Evolutionary conservation across 208 protist species (phyloP), one percentile per base, ranked within the genome.

Genomic region (Acanthamoeba divionensis): DNA sequence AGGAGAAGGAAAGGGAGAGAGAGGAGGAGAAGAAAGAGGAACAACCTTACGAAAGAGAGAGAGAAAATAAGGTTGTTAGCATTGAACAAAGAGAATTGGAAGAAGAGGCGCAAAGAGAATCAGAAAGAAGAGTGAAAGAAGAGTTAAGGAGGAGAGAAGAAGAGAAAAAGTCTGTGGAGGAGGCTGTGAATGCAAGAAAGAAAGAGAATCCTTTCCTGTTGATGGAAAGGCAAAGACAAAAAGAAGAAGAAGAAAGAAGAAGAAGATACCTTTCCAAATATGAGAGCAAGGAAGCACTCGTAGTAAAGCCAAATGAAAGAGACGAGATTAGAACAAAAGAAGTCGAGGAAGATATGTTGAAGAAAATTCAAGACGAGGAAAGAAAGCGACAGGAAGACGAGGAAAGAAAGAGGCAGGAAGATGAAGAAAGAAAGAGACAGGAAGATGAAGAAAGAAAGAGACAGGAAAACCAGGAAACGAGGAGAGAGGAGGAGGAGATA

Each of bases 161-260:
- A n/a, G n/a, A n/a, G n/a, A 13, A 65, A 45, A 36, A 36, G 55
- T n/a, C 55, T 69, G 55, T 45, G 41, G 77, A 36, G 54, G 77
- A 87, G 67, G 77, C 26, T 67, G 77, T 67, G 15, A 57, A 67
- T 24, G 77, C 26, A 29, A 87, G 52, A 45, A 87, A 87, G 54
- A 12, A 45, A 24, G 60, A 31, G 48, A 82, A 82, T 31, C 71
- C 71, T 8, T 82, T 82, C 71, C 47, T 82, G 29, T 41, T 82
- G 71, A 55, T 82, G 44, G 71, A 82, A 10, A 44, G 71, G 24
- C 48, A 82, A 31, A 82, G 60, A 50, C 71, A 82, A 82, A 82
- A 82, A 18, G 48, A 82, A 82, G 71, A 82, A 31, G 71, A 82
- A 52, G 71, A 82, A 50, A n/a, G 13, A 26, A n/a, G 71, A 18